Evolutionary conservation across 169 alveolate species (phyloP), one percentile per base, ranked within the genome.

Genomic region (Sarcocystis neurona): DNA sequence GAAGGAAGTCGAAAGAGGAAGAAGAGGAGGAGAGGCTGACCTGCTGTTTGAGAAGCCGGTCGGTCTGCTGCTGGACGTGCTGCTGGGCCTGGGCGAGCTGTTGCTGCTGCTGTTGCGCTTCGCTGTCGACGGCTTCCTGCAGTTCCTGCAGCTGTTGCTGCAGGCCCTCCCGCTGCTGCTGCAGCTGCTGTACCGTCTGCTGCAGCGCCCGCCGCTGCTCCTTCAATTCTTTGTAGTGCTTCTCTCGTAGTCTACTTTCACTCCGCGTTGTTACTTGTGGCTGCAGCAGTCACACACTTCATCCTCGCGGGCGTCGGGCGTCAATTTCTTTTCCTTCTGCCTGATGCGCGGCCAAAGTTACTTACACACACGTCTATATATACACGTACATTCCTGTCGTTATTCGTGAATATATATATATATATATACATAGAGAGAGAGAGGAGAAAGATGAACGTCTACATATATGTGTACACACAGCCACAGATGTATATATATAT

Each of bases 161-260:
- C 37, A 72, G 82, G 58, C 27, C n/a, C 4, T 12, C 58, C 56
- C 82, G 82, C 46, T 72, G 43, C n/a, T 2, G 18, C 56, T 72
- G 82, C 30, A 72, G 82, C 2, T 72, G 43, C 3, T 72, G 82
- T 32, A 72, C 82, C 1, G 58, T 37, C 34, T 37, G 53, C 5
- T 18, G 34, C 47, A 72, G 82, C n/a, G 20, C n/a, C 53, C 41
- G 27, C 53, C 32, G 15, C 47, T 72, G 47, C 27, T 72, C 82
- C 30, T 39, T 18, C 56, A 72, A 0, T 39, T 72, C 82, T 18
- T 39, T 1, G 32, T 23, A 43, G 12, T 39, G 34, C 32, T 72
- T 72, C 82, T 72, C 82, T 32, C 82, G 82, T 39, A 30, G 34
- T 56, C 82, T 47, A 48, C 34, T 72, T 34, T 72, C 82, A 39